phyloP scores from a whole-genome alignment of 495 filamentous ascomycete species.

The Patellaria atrata region DNA sequence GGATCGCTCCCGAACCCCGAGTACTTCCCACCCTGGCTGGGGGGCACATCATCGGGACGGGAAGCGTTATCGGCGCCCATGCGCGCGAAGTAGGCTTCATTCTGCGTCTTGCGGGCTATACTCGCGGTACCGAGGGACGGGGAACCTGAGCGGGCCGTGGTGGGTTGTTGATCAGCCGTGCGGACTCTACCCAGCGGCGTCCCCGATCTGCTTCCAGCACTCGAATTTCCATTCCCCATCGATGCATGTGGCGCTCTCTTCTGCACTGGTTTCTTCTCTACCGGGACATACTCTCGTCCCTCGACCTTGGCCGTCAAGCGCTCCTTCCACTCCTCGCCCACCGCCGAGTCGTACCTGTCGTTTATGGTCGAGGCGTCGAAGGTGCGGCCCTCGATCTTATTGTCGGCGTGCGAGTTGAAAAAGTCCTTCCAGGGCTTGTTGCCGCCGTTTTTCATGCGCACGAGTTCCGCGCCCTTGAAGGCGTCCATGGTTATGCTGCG shows the following conservation, averaged over 20 bases:
- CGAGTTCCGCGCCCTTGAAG: constrained; percentile 77
- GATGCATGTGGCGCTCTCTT: constrained; percentile 21
- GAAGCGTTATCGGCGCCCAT: constrained; percentile 66
- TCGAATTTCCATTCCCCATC: constrained; percentile 6
- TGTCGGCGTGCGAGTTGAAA: constrained; percentile 58
- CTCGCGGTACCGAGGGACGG: constrained; percentile 18
- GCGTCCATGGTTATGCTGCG: constrained; percentile 94
- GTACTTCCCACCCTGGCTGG: constrained; percentile 85
- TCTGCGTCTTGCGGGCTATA: constrained; percentile 40
- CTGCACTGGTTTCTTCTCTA: constrained; percentile 23
- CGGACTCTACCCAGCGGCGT: constrained; percentile 19
- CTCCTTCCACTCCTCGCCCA: constrained; percentile 94
- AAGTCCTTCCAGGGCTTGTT: constrained; percentile 76
- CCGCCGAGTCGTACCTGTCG: constrained; percentile 72
- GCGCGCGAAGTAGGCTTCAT: constrained; percentile 82
- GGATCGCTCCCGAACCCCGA: constrained; percentile 73
- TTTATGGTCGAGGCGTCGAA: constrained; percentile 67
- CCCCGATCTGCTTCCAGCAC: constrained; percentile 21
- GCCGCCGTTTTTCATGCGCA: constrained; percentile 73
- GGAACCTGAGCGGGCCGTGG: constrained; percentile 16
- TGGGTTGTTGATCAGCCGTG: constrained; percentile 16
- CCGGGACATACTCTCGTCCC: constrained; percentile 51
- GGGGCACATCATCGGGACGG: constrained; percentile 59
- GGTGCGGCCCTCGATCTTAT: constrained; percentile 36
- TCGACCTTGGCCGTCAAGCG: constrained; percentile 74